Base-by-base conservation (phyloP, 306 rosid species). In the Acmispon strigosus region DNA sequence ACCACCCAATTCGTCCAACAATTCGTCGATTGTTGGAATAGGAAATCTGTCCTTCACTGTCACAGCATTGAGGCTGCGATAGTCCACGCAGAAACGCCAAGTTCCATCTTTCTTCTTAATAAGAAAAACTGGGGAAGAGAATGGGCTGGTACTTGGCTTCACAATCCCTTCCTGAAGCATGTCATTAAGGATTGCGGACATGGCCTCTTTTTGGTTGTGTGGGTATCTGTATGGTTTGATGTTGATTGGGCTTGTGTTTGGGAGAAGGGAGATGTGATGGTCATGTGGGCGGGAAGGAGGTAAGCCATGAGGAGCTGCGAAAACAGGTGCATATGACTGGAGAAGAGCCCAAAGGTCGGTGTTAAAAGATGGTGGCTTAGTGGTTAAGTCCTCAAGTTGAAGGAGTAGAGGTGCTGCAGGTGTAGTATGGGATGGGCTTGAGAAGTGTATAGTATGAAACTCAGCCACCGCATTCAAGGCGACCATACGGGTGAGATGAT, bases 361-460 rank as follows among this genome's bases (percentile, higher is more conserved):
- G 10, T 36, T 36, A 2, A 6, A 8, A 0, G 1, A 0, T 0
- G 41, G 10, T 6, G 41, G 10, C 1, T 1, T 1, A 0, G 1
- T 2, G 9, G 41, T 36, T 0, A 36, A 0, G 41, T 6, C 3
- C 3, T 27, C 5, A 2, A 27, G 5, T 2, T 27, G 34, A 4
- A 2, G 41, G 24, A 1, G 2, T 22, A 22, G 1, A 2, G 24
- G 2, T 3, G 0, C 0, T 0, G 1, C 24, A 22, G 24, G 0
- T 1, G 4, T 1, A 1, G 8, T 0, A 0, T 0, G 0, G 0
- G 34, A 4, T 2, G 5, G 5, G 3, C 4, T 22, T 2, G 34
- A 0, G 3, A 2, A 27, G 5, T 2, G 3, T 2, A 27, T 0
- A 1, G 34, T 27, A 4, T 27, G 34, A 27, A 27, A 27, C 5